A percentile compares a stretch with the other conserved stretches of the same genome.
These are phyloP conservation scores for Ophiostoma quercus DNA, from an alignment of 2,329 filamentous ascomycete genomes.

Conservation along the genomic window DNA sequence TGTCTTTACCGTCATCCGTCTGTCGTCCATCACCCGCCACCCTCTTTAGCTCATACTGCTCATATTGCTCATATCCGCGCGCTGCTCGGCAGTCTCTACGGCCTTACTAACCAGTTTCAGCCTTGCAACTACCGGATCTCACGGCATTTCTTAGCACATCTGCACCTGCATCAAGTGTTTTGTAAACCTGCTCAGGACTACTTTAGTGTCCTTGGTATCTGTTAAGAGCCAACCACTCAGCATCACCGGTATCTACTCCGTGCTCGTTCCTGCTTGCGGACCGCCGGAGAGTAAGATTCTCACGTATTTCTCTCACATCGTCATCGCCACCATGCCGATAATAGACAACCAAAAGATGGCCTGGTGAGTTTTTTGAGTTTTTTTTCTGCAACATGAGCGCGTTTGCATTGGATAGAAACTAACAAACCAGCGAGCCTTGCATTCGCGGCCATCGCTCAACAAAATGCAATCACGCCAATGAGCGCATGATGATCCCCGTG, in stretches of 20 bases:
- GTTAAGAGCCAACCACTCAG: background rate
- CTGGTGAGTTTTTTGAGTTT: conserved; percentile 56
- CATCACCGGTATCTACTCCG: background rate
- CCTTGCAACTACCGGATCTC: background rate
- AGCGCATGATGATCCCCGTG: conserved; percentile 64
- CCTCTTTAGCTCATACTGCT: conserved; percentile 15
- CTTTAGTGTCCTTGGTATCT: background rate
- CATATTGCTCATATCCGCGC: conserved; percentile 14
- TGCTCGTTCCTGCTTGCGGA: background rate
- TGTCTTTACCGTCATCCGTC: background rate
- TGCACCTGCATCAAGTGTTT: conserved; percentile 2
- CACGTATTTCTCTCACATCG: background rate
- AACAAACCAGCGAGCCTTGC: conserved; percentile 57
- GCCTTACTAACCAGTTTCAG: background rate
- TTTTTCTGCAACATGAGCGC: background rate
- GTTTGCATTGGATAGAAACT: background rate
- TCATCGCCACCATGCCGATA: conserved; percentile 52
- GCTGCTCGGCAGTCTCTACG: background rate
- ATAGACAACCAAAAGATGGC: conserved; percentile 69
- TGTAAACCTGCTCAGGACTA: conserved; percentile 1
- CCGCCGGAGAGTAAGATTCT: background rate
- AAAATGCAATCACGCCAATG: conserved; percentile 63
- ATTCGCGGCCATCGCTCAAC: conserved; percentile 72
- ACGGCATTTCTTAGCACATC: background rate
- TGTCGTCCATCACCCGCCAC: background rate